Evolutionary conservation across 768 basidiomycete species (phyloP), one percentile per base, ranked within the genome.

Genomic region (Mycena indigotica): DNA sequence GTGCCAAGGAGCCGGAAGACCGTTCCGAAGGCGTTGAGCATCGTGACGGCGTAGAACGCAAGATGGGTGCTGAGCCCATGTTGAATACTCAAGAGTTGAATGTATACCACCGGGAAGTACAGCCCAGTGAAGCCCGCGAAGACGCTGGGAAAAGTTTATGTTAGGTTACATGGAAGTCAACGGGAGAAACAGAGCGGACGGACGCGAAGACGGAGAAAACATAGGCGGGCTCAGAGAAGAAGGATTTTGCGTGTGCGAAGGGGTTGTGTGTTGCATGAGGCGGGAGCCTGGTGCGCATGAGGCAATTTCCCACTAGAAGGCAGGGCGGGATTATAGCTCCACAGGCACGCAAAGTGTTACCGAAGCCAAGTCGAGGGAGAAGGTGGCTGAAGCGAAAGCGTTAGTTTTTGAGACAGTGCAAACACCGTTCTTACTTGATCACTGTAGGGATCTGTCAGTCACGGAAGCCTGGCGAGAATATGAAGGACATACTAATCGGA

Each of bases 81-180:
- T 39, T 53, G 52, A 4, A 53, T 26, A 28, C 52, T 53, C 15
- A 41, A 28, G 28, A 53, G 52, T 28, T 53, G 52, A 21, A 53
- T 53, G 35, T 53, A 53, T 38, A 53, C 25, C 12, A 44, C 52
- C 45, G 52, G 52, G 25, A 53, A 53, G 35, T 44, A 53, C 3
- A 53, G 8, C 2, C 52, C 52, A 8, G 52, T 40, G 30, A 21
- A 26, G 32, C 6, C 52, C 28, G 25, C 15, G 26, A 25, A 4
- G 5, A 15, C 12, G 8, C 4, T 39, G 29, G 8, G 29, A 28
- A 29, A 5, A 6, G n/a, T n/a, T n/a, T n/a, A n/a, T n/a, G n/a
- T n/a, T n/a, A 50, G 28, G 25, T 28, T 28, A 50, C 16, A 25
- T 23, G 15, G 21, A 10, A 45, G 41, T 23, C 41, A 45, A 45